Conservation (phyloP, 163 green algal genomes). For the Chloroidium sp. region DNA sequence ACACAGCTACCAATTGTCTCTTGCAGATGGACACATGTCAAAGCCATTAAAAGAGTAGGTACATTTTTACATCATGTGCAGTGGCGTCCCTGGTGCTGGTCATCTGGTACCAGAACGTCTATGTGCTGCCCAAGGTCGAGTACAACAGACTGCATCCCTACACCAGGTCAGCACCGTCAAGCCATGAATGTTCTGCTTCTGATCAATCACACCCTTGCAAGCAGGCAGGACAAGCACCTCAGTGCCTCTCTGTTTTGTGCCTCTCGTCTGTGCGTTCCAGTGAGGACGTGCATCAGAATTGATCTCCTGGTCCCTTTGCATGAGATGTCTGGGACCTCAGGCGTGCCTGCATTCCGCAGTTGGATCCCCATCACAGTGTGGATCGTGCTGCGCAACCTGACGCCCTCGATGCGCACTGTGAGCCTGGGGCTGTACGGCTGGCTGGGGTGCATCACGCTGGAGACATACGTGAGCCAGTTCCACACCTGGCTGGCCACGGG, state of each 20-base stretch:
- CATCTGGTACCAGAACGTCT: conserved; percentile 66
- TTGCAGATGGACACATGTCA: too few relatives aligned
- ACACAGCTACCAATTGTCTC: too few relatives aligned
- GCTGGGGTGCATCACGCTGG: conserved; percentile 94
- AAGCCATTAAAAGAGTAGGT: too few relatives aligned
- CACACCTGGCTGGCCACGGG: conserved; percentile 87
- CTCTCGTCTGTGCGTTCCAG: too few relatives aligned
- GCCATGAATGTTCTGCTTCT: too few relatives aligned
- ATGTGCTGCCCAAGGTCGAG: conserved; percentile 76
- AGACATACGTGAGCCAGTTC: conserved; percentile 94
- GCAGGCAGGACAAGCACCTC: too few relatives aligned
- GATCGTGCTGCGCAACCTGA: conserved; percentile 78
- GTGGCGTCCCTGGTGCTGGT: conserved; percentile 22
- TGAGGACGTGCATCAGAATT: too few relatives aligned
- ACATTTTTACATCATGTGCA: conserved; percentile 3
- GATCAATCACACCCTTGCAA: too few relatives aligned
- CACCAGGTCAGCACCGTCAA: conserved; percentile 34
- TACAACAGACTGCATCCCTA: conserved; percentile 93
- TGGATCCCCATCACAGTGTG: conserved; percentile 94
- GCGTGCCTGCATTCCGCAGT: background rate
- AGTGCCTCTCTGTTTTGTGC: too few relatives aligned
- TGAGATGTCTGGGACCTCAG: conserved; percentile 1
- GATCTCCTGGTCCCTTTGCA: too few relatives aligned
- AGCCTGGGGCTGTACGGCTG: conserved; percentile 71
- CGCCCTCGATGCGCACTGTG: conserved; percentile 54